Evolutionary conservation across 1,284 basidiomycete genomes (phyloP).

Genomic region (Hymenochaete sp.): DNA sequence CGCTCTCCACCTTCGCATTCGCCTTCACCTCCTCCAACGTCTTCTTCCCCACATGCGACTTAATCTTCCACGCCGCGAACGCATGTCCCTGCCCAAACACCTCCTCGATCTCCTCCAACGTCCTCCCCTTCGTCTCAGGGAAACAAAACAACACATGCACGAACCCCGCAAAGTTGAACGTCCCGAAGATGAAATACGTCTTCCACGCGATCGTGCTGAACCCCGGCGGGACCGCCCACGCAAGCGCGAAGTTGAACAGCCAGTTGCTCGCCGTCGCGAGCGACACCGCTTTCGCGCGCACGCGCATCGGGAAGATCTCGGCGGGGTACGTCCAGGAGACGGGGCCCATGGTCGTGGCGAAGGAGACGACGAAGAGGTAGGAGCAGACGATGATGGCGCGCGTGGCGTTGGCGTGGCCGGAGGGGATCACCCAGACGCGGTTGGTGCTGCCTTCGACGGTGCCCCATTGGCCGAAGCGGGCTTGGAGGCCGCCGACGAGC

Average conservation of each 20-base stretch:
- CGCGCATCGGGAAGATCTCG: slow-evolving; percentile 48
- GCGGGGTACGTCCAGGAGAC: slow-evolving; percentile 64
- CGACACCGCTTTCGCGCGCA: slow-evolving; percentile 15
- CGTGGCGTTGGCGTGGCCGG: slow-evolving; percentile 44
- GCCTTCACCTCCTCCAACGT: slow-evolving; percentile 38
- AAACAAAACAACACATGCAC: slow-evolving; percentile 67
- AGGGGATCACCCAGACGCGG: slow-evolving; percentile 55
- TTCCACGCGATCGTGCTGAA: slow-evolving; percentile 36
- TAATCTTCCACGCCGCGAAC: slow-evolving; percentile 66
- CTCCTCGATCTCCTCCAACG: slow-evolving; percentile 69
- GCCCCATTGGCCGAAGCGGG: slow-evolving; percentile 56
- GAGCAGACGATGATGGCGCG: slow-evolving; percentile 68
- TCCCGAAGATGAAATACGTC: slow-evolving; percentile 63
- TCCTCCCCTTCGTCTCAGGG: slow-evolving; percentile 64
- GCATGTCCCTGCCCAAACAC: slow-evolving; percentile 60
- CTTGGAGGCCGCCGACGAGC: slow-evolving; percentile 70
- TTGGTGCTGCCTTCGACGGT: slow-evolving; percentile 27
- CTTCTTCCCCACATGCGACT: slow-evolving; percentile 53
- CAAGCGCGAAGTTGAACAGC: slow-evolving; percentile 67
- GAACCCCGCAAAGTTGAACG: slow-evolving; percentile 66
- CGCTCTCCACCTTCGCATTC: background rate
- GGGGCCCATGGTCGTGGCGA: slow-evolving; percentile 70
- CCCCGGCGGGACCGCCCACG: slow-evolving; percentile 54
- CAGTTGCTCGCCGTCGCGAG: slow-evolving; percentile 43
- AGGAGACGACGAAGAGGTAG: slow-evolving; percentile 67